Evolutionary conservation across 768 basidiomycete species (phyloP), one percentile per base, ranked within the genome.

Genomic region (Sarcodon sp.): DNA sequence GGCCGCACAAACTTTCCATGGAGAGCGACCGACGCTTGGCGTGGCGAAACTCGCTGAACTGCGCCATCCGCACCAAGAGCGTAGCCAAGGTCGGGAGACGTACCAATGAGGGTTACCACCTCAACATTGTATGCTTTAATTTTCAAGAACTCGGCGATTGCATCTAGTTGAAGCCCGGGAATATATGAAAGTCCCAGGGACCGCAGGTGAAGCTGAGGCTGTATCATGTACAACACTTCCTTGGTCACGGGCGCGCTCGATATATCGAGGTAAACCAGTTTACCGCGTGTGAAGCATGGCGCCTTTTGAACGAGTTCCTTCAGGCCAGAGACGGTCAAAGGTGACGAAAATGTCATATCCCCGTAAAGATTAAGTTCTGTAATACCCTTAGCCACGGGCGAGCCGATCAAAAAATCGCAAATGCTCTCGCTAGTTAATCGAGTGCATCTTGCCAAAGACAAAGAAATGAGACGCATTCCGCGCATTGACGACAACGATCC

Each of bases 141-240:
- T 50, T 68, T 64, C 44, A 98, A 54, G 64, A 97, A 92, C 11
- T 73, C 65, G 6, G 82, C 65, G 47, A 98, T 69, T 5, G 69
- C 73, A 16, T 68, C 68, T 27, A 97, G 67, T 38, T 76, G 70
- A 33, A 98, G 72, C 31, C 69, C 59, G 5, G 86, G 77, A 49
- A 96, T 87, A 62, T 90, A 80, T 7, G 89, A 92, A 21, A 99
- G 73, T 5, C 96, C 94, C 35, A 98, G 70, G 15, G 90, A 91
- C 48, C 93, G 80, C 27, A 99, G 70, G 39, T 71, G 71, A 3
- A 79, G 79, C 61, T 89, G 89, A 6, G 78, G 64, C 13, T 72
- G 71, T 58, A 79, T 79, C 1, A 66, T 59, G 8, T 70, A 67
- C 6, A 83, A 63, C 6, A 83, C 64, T 7, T 73, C 68, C 41